Percentiles rank a stretch among this genome's conserved stretches.
Conservation (phyloP, 345 rosid genomes). For the Populus simonii region DNA sequence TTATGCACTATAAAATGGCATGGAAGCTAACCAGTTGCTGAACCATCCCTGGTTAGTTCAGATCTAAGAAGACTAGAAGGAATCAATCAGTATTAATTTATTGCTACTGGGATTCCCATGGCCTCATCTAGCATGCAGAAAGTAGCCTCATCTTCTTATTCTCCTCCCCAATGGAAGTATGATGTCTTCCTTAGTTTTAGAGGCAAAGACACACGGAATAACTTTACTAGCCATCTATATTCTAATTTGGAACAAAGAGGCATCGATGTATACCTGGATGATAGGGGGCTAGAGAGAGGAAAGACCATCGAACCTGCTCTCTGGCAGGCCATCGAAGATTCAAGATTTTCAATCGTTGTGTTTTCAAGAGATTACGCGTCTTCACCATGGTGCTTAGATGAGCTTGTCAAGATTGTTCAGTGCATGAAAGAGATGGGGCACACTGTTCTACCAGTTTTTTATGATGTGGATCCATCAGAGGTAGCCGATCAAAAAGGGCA, state of each 20-base stretch:
- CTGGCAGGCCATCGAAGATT: background rate
- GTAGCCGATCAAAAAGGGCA: background rate
- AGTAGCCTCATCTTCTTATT: background rate
- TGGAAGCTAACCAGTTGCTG: no score
- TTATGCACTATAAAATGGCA: no score
- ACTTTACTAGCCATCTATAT: background rate
- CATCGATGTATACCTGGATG: background rate
- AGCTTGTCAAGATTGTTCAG: no score
- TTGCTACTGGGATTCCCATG: no score
- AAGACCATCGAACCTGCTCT: background rate
- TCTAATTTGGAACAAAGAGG: background rate
- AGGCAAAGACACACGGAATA: background rate
- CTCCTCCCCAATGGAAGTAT: background rate
- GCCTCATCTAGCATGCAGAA: no score
- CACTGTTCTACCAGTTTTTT: background rate
- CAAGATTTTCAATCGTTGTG: background rate
- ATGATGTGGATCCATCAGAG: background rate
- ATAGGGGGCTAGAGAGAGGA: background rate
- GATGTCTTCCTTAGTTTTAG: background rate
- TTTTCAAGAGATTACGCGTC: background rate
- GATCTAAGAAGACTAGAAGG: no score
- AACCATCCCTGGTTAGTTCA: no score
- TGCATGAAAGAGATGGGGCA: background rate
- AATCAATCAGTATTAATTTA: no score
- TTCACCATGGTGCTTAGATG: background rate